phyloP scores from a whole-genome alignment of 352 stramenopile species.

The Pythium phragmiticola region DNA sequence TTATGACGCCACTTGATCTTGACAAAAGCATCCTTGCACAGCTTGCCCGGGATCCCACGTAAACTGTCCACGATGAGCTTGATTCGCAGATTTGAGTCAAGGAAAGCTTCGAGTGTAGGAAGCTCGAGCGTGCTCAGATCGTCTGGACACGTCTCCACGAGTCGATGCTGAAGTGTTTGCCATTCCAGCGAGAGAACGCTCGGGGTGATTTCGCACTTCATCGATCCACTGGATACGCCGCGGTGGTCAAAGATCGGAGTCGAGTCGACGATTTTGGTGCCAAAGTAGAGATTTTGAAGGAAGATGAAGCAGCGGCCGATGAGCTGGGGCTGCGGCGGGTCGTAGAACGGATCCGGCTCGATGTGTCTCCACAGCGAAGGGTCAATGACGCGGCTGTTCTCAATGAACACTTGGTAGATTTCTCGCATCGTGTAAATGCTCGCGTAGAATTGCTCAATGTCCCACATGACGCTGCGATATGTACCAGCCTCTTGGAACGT shows the following conservation, averaged over 20 bases:
- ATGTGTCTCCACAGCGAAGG: slow-evolving; percentile 24
- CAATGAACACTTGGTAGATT: slow-evolving; percentile 87
- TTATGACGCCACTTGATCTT: slow-evolving; percentile 44
- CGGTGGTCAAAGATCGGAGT: slow-evolving; percentile 59
- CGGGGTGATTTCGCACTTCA: slow-evolving; percentile 63
- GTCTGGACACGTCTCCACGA: slow-evolving; percentile 58
- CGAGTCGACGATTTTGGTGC: slow-evolving; percentile 56
- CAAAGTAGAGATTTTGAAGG: slow-evolving; percentile 56
- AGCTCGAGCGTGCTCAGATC: slow-evolving; percentile 38
- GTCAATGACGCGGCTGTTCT: slow-evolving; percentile 52
- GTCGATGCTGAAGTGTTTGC: slow-evolving; percentile 60
- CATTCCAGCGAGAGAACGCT: slow-evolving; percentile 73
- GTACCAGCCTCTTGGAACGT: slow-evolving; percentile 74
- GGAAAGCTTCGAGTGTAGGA: slow-evolving; percentile 42
- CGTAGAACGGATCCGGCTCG: slow-evolving; percentile 74
- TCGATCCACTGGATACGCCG: slow-evolving; percentile 34
- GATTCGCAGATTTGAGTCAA: slow-evolving; percentile 56
- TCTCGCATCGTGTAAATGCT: slow-evolving; percentile 85
- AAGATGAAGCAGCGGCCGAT: slow-evolving; percentile 78
- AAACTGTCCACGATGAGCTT: slow-evolving; percentile 53
- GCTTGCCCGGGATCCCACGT: slow-evolving; percentile 60
- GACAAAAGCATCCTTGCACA: slow-evolving; percentile 71
- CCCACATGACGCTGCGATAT: slow-evolving; percentile 75
- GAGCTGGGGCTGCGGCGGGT: slow-evolving; percentile 57
- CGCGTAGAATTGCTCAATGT: slow-evolving; percentile 76